These are phyloP conservation scores for Fistulinella prunicolor DNA, from an alignment of 768 basidiomycete genomes.

Conservation along the genomic window DNA sequence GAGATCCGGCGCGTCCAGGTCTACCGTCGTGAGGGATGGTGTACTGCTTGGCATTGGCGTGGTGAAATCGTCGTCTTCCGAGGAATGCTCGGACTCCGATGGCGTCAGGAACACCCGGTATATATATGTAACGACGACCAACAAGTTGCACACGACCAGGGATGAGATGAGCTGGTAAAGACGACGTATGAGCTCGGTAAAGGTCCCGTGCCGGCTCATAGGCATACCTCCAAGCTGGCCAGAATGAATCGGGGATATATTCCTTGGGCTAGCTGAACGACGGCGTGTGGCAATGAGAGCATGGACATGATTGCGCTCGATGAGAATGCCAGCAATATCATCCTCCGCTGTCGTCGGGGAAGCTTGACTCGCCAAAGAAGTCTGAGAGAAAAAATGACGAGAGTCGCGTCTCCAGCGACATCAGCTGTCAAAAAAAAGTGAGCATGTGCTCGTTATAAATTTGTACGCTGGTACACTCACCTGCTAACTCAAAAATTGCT, in stretches of 20 bases:
- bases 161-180: not conserved
- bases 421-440: not conserved
- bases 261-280: not conserved
- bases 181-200: not conserved
- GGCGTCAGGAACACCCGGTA: not conserved
- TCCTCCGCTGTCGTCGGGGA: conserved; percentile 10
- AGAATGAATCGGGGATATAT: not conserved
- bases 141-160: conserved; percentile 11
- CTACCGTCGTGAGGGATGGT: not conserved
- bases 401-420: conserved; percentile 1
- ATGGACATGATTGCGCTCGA: conserved; percentile 11
- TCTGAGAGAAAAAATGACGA: conserved; percentile 6
- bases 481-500: conserved; percentile 4
- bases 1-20: not conserved
- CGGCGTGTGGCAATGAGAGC: conserved; percentile 9
- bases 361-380: conserved; percentile 17
- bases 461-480: not conserved
- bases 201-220: not conserved
- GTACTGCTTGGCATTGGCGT: not conserved
- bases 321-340: conserved; percentile 12
- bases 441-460: not conserved
- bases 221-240: conserved; percentile 3
- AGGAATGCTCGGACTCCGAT: not conserved
- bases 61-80: conserved; percentile 12
- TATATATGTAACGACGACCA: conserved; percentile 4